phyloP scores from a whole-genome alignment of 495 filamentous ascomycete species.

The Thermothielavioides terrestris region DNA sequence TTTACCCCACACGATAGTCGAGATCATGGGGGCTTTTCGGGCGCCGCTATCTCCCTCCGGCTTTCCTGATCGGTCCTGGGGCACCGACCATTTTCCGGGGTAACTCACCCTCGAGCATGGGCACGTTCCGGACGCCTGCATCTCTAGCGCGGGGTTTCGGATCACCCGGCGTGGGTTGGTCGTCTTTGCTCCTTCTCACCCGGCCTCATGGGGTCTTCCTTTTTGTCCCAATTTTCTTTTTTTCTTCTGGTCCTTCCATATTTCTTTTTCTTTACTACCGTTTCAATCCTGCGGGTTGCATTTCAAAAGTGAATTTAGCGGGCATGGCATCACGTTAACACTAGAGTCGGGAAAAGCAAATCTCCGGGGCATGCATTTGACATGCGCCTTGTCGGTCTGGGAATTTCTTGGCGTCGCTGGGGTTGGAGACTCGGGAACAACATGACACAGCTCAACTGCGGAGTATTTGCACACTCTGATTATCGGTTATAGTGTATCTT shows the following conservation, averaged over 20 bases:
- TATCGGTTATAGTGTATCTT: too few species aligned
- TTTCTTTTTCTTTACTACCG: neutral
- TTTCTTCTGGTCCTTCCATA: neutral
- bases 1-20: constrained; percentile 5
- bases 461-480: too few species aligned
- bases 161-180: neutral
- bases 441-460: neutral
- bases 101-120: neutral
- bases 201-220: too few species aligned
- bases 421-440: neutral
- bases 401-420: neutral
- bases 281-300: constrained; percentile 2
- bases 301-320: constrained; percentile 8
- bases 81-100: neutral
- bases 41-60: neutral
- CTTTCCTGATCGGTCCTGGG: constrained; percentile 15
- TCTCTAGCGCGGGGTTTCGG: constrained; percentile 1
- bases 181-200: too few species aligned
- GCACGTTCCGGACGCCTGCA: neutral
- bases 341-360: constrained; percentile 11
- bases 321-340: constrained; percentile 7
- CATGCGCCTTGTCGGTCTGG: neutral
- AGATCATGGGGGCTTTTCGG: constrained; percentile 1
- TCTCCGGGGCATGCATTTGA: neutral
- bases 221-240: neutral